Conservation (phyloP, 257 asterid species). For the Catharanthus roseus region DNA sequence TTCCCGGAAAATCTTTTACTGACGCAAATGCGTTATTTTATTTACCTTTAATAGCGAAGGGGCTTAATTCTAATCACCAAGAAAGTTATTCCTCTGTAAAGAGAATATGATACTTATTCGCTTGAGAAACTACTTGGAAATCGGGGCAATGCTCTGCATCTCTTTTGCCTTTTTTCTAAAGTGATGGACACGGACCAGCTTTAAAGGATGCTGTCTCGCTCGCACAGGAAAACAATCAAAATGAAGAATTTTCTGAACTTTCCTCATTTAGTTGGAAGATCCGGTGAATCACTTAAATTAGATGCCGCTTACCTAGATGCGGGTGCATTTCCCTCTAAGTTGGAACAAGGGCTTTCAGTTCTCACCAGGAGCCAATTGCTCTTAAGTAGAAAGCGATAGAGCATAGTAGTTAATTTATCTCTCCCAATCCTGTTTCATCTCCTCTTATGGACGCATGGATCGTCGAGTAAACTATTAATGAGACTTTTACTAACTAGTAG, state of each 20-base stretch:
- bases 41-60: background rate
- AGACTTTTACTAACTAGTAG: too few species aligned
- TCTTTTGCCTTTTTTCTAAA: background rate
- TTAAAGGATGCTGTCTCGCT: background rate
- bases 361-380: too few species aligned
- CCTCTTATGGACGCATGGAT: too few species aligned
- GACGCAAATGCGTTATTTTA: background rate
- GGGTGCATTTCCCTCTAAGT: too few species aligned
- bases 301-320: too few species aligned
- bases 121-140: background rate
- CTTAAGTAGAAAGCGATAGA: too few species aligned
- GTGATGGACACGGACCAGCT: background rate
- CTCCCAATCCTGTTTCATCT: too few species aligned
- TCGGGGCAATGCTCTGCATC: background rate
- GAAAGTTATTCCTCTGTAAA: background rate
- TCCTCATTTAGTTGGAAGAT: too few species aligned
- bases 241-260: background rate
- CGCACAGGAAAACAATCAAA: background rate
- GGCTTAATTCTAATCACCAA: background rate
- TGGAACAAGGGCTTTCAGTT: too few species aligned
- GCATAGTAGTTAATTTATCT: too few species aligned
- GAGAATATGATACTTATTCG: background rate
- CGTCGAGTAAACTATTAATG: too few species aligned
- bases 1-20: background rate
- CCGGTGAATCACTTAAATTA: too few species aligned